A percentile compares a stretch with the other conserved stretches of the same genome.
Evolutionary conservation across 2,329 filamentous ascomycete species (phyloP).

Genomic region (Trichoderma sp.): DNA sequence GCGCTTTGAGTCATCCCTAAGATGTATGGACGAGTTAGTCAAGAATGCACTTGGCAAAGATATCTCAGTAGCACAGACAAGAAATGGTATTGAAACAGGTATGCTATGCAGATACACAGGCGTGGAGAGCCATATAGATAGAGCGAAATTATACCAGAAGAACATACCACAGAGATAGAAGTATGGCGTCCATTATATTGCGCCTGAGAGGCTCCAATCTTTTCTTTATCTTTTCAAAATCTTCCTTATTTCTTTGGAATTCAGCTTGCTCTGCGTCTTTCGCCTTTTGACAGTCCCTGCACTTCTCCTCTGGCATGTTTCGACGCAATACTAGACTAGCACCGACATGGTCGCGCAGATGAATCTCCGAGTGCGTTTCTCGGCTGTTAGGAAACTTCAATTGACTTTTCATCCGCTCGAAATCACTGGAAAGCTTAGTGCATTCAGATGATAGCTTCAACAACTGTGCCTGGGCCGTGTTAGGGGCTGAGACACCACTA

Average conservation of each 20-base stretch:
- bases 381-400: neutral
- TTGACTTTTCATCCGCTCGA: neutral
- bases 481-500: neutral
- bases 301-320: neutral
- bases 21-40: neutral
- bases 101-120: too few relatives aligned
- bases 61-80: too few relatives aligned
- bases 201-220: neutral
- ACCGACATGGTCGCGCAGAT: neutral
- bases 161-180: neutral
- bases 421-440: neutral
- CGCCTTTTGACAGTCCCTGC: neutral
- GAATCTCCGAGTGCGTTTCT: neutral
- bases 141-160: neutral
- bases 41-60: too few relatives aligned
- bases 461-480: neutral
- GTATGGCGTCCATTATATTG: neutral
- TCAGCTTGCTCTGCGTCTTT: neutral
- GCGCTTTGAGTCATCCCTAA: neutral
- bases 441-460: neutral
- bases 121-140: neutral
- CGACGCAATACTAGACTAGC: neutral
- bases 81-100: too few relatives aligned
- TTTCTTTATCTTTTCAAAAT: neutral
- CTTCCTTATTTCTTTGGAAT: neutral